A percentile compares a stretch with the other conserved stretches of the same genome.
These are phyloP conservation scores for Arachis hypogaea DNA, from an alignment of 306 rosid genomes.

Conservation along the genomic window DNA sequence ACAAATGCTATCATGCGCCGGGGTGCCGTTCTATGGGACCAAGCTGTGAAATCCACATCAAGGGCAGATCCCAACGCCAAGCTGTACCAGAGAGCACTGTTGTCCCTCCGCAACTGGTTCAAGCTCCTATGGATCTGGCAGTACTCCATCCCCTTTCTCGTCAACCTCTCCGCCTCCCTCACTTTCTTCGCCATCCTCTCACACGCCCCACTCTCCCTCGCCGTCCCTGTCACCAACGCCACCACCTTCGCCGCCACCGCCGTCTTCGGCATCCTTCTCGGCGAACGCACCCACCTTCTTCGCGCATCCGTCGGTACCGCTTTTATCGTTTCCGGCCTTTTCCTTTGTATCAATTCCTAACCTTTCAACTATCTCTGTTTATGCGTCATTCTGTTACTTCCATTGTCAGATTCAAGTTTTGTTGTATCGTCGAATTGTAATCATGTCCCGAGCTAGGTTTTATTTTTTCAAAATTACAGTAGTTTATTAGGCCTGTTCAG, in stretches of 20 bases:
- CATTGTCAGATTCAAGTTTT: background rate
- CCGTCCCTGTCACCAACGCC: constrained; percentile 95
- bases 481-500: background rate
- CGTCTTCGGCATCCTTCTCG: constrained; percentile 66
- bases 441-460: background rate
- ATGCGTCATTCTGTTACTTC: background rate
- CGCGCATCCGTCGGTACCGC: constrained; percentile 72
- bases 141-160: constrained; percentile 70
- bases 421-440: background rate
- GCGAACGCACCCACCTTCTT: constrained; percentile 63
- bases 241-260: constrained; percentile 92
- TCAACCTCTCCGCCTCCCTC: constrained; percentile 89
- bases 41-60: constrained; percentile 62
- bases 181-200: constrained; percentile 82
- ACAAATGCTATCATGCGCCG: constrained; percentile 93
- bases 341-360: constrained; percentile 61
- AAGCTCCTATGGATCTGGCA: constrained; percentile 85
- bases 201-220: constrained; percentile 78
- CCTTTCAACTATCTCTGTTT: background rate
- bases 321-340: constrained; percentile 73
- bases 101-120: constrained; percentile 64
- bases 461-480: constrained; percentile 8
- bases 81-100: constrained; percentile 29
- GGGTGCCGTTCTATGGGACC: constrained; percentile 81
- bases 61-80: constrained; percentile 30